Evolutionary conservation across 2,329 filamentous ascomycete species (phyloP), one percentile per base, ranked within the genome.

Genomic region (Xylariaceae sp.): DNA sequence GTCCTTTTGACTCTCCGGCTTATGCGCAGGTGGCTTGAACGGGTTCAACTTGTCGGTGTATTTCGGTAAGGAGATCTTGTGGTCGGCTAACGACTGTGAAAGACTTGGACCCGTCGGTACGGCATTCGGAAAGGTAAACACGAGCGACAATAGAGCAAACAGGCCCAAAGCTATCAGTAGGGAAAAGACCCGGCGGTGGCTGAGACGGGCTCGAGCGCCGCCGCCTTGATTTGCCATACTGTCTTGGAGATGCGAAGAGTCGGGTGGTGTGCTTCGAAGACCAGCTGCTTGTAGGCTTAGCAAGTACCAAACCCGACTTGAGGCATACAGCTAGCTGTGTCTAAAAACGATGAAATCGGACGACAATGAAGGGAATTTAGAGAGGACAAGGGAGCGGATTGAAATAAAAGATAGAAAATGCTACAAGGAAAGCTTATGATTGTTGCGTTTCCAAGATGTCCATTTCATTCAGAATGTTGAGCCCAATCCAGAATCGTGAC

Each of bases 1-100:
- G 69, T 93, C 90, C 57, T 84, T 82, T 68, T 92, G 87, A 48
- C 85, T 80, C 2, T 86, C 82, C 16, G 88, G 88, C 55, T 84
- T 81, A 68, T 95, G 90, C 11, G 84, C 80, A 17, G 84, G 80
- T 39, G 82, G 80, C 39, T 81, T 79, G 69, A 93, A 92, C 0
- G 86, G 87, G 60, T 86, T 87, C 59, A 74, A 58, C 33, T 74
- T 71, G 55, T 71, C 70, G 51, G 74, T 76, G 46, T 79, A 70
- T 57, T 75, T 75, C 18, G 77, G 75, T 33, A 81, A 71, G 14
- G 76, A 73, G 46, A 76, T 72, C 53, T 76, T 79, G 64, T 74
- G 74, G 58, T 80, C 75, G 60, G 75, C 66, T 31, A 69, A 70
- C 42, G 75, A 74, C 55, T 73, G 72, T 45, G 74, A 75, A n/a